These are phyloP conservation scores for Barnettozyma sp. DNA, from an alignment of 805 yeast genomes.

Conservation along the genomic window DNA sequence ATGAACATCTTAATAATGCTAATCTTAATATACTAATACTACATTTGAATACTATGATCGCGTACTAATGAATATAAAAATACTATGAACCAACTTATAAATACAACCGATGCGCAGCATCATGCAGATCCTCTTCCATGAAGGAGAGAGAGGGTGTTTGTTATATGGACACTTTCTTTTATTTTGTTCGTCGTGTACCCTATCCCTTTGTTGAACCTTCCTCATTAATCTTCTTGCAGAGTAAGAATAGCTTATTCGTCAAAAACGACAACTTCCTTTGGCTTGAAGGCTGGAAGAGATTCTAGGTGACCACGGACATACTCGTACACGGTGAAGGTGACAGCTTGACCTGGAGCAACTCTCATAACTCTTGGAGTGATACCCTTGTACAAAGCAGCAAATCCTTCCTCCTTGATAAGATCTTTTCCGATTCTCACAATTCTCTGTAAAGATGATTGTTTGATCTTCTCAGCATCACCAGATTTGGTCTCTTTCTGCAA, in stretches of 20 bases:
- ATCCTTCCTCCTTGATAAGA: slow-evolving; percentile 84
- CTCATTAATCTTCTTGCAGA: no score
- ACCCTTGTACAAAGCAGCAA: slow-evolving; percentile 86
- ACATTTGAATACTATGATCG: neutral
- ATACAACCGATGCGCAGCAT: slow-evolving; percentile 9
- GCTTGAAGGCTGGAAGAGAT: slow-evolving; percentile 26
- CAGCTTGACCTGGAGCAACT: slow-evolving; percentile 99
- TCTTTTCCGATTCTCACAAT: slow-evolving; percentile 75
- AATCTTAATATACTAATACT: slow-evolving; percentile 2
- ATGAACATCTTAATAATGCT: no score
- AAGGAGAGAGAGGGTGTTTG: no score
- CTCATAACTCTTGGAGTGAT: slow-evolving; percentile 98
- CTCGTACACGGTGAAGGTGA: slow-evolving; percentile 95
- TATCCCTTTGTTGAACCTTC: no score
- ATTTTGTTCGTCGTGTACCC: no score
- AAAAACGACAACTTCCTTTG: slow-evolving; percentile 23
- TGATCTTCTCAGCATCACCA: slow-evolving; percentile 30
- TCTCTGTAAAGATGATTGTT: slow-evolving; percentile 61
- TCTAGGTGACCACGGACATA: slow-evolving; percentile 66
- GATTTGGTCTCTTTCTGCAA: slow-evolving; percentile 83
- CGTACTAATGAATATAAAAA: slow-evolving; percentile 5
- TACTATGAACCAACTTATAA: slow-evolving; percentile 1
- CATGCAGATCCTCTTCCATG: slow-evolving; percentile 6
- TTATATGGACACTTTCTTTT: no score
- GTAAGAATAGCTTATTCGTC: no score